Base-by-base conservation (phyloP, 495 filamentous ascomycete species). In the Aspergillus sclerotiicarbonarius region DNA sequence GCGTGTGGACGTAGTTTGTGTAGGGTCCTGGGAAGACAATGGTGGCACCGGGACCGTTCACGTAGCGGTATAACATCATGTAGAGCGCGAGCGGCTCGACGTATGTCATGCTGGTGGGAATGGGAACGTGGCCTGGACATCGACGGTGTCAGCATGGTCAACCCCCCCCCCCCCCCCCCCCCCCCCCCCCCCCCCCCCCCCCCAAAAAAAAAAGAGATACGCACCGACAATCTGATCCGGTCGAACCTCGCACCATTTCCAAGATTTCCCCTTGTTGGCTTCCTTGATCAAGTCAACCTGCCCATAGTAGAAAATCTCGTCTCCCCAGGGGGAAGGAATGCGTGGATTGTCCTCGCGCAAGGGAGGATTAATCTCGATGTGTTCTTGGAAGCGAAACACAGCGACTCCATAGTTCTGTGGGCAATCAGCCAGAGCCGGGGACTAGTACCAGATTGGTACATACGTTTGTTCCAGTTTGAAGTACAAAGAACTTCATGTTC, bases 301-400 rank as follows among this genome's bases (percentile, higher is more conserved):
- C 13, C 54, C 59, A 53, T 79, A 81, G 66, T 81, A 81, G 66
- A 81, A 78, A 43, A 80, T 71, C 45, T 81, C 71, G 21, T 66
- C 60, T 13, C 63, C 67, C 41, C 63, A 78, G 4, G 74, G 74
- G 3, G 73, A 66, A 0, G 76, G 72, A 48, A 82, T 71, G 10
- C 77, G 55, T 15, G 47, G 55, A 30, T 16, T 54, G 37, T 65
- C 63, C 51, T 82, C 78, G 16, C 67, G 66, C 31, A 72, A 58
- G 0, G 75, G 76, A 8, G 60, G 55, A 37, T 55, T 58, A 32
- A 62, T 16, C 12, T 65, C 63, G 21, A 43, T 29, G 50, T 68
- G 61, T 37, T 33, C n/a, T n/a, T n/a, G n/a, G n/a, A n/a, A n/a
- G n/a, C n/a, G 43, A 21, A 66, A 62, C 51, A 73, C 75, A n/a